These are phyloP conservation scores for Coleophoma eucalyptorum DNA, from an alignment of 2,329 filamentous ascomycete species.

Conservation along the genomic window DNA sequence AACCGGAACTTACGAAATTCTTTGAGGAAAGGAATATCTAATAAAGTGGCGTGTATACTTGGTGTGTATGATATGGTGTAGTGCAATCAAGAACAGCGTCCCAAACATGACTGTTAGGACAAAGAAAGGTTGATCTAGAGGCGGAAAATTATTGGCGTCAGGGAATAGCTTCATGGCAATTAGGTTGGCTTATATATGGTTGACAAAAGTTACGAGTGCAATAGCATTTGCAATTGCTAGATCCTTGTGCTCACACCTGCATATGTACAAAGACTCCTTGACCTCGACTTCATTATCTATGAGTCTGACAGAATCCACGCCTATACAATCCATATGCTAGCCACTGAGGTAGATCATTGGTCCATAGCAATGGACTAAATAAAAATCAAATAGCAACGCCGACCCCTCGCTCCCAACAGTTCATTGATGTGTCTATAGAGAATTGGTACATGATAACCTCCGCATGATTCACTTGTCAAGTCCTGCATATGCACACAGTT, in stretches of 20 bases:
- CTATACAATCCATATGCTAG: background rate
- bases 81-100: no score
- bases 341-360: no score
- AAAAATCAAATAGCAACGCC: constrained; percentile 18
- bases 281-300: background rate
- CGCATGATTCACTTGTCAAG: constrained; percentile 36
- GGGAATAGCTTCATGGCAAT: no score
- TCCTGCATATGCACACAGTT: constrained; percentile 61
- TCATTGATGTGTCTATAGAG: constrained; percentile 27
- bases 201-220: no score
- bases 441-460: constrained; percentile 23
- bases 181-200: no score
- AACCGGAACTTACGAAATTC: constrained; percentile 42
- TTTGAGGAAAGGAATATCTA: constrained; percentile 34
- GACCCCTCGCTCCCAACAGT: constrained; percentile 20
- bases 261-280: background rate
- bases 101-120: no score
- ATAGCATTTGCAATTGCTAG: no score
- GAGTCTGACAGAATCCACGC: background rate
- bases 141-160: no score
- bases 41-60: background rate
- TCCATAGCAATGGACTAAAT: no score
- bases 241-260: background rate
- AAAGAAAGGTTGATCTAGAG: no score
- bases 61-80: background rate